These are phyloP conservation scores for Cercophora newfieldiana DNA, from an alignment of 495 filamentous ascomycete genomes.

Conservation along the genomic window DNA sequence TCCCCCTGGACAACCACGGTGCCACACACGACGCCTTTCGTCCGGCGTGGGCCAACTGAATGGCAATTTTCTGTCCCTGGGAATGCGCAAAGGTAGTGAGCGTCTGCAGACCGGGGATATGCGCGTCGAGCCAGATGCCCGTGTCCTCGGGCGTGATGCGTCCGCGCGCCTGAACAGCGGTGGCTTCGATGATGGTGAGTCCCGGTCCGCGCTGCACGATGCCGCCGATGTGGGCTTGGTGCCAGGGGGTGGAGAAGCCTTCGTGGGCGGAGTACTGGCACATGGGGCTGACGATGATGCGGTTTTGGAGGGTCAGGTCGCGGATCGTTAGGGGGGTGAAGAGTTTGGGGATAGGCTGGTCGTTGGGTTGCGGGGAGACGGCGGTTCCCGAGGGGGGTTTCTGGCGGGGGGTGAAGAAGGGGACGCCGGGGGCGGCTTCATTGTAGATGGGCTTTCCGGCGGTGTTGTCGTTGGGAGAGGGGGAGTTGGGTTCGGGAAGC, in stretches of 20 bases:
- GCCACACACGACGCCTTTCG: constrained; percentile 67
- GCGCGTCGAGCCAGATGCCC: constrained; percentile 69
- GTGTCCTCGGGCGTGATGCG: constrained; percentile 69
- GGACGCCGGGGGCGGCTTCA: constrained; percentile 27
- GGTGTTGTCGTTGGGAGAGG: constrained; percentile 33
- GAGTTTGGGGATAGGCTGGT: constrained; percentile 52
- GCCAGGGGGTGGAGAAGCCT: constrained; percentile 70
- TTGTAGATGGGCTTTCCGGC: not conserved
- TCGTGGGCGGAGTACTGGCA: constrained; percentile 70
- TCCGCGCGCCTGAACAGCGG: constrained; percentile 64
- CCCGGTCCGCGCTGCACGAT: constrained; percentile 62
- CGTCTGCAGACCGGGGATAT: constrained; percentile 63
- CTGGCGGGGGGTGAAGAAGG: constrained; percentile 64
- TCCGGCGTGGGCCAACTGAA: constrained; percentile 75
- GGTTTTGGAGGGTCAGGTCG: constrained; percentile 69
- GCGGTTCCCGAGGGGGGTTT: constrained; percentile 56
- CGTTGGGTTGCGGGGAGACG: constrained; percentile 37
- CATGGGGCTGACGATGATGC: constrained; percentile 62
- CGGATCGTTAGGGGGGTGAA: constrained; percentile 68
- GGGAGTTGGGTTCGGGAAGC: constrained; percentile 2
- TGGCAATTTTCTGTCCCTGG: constrained; percentile 66
- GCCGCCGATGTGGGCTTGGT: constrained; percentile 63
- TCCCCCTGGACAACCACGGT: constrained; percentile 49
- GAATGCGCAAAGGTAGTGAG: constrained; percentile 61
- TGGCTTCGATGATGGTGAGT: constrained; percentile 69